Percentiles rank a stretch among this genome's conserved stretches.
phyloP scores from a whole-genome alignment of 2,329 filamentous ascomycete genomes.

The Colletotrichum orchidophilum region DNA sequence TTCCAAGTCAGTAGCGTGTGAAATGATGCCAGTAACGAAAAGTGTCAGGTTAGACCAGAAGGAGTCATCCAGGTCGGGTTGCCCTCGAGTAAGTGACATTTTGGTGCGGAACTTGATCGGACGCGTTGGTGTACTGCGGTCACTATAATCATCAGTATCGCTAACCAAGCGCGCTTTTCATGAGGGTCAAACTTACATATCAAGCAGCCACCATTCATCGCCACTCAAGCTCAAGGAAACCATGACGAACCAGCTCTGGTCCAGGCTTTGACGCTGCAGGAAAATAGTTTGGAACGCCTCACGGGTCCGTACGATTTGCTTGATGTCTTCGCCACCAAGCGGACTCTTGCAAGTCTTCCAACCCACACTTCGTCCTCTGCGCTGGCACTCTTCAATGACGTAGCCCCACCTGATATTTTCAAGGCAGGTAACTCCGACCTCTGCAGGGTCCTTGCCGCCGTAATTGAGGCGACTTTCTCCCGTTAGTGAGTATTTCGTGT shows the following conservation, averaged over 20 bases:
- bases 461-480: constrained; percentile 73
- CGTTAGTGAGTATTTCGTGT: constrained; percentile 62
- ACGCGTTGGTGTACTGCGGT: constrained; percentile 39
- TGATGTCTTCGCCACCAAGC: constrained; percentile 63
- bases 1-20: constrained; percentile 59
- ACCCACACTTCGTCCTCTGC: constrained; percentile 68
- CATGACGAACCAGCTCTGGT: constrained; percentile 75
- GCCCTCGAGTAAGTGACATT: constrained; percentile 54
- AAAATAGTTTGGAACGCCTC: constrained; percentile 73
- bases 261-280: constrained; percentile 79
- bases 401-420: constrained; percentile 70
- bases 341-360: constrained; percentile 67
- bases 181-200: constrained; percentile 58
- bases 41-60: constrained; percentile 64
- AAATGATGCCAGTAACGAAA: constrained; percentile 61
- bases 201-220: constrained; percentile 82
- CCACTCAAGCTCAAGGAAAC: constrained; percentile 76
- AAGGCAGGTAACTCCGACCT: constrained; percentile 66
- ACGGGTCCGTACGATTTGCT: constrained; percentile 69
- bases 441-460: constrained; percentile 61
- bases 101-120: constrained; percentile 35
- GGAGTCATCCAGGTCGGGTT: constrained; percentile 54
- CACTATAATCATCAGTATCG: constrained; percentile 36
- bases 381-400: constrained; percentile 69
- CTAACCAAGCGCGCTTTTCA: neutral